A percentile compares a stretch with the other conserved stretches of the same genome.
Evolutionary conservation across 495 filamentous ascomycete genomes (phyloP).

Genomic region (Neurospora sp.): DNA sequence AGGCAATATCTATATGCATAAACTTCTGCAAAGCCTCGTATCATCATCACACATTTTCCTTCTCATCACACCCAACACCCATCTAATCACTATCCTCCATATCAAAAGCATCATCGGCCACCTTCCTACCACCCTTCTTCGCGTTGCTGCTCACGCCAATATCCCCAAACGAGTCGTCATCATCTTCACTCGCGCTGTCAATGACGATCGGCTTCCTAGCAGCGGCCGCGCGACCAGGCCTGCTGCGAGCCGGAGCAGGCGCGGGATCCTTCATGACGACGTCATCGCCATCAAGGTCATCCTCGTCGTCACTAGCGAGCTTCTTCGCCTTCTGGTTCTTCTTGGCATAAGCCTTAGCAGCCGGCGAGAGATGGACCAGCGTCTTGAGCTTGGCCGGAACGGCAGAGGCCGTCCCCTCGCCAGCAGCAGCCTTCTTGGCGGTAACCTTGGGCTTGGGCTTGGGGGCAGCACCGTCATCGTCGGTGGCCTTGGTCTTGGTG

Average conservation of each 20-base stretch:
- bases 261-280: conserved; percentile 24
- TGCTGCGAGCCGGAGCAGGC: conserved; percentile 29
- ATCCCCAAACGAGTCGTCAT: conserved; percentile 31
- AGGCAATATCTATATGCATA: background rate
- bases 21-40: background rate
- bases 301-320: conserved; percentile 27
- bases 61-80: background rate
- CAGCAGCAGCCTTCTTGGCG: conserved; percentile 20
- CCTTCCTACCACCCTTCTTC: conserved; percentile 21
- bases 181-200: conserved; percentile 23
- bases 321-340: conserved; percentile 51
- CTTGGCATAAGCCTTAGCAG: conserved; percentile 71
- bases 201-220: conserved; percentile 30
- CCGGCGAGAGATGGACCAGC: conserved; percentile 48
- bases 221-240: conserved; percentile 36
- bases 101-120: conserved; percentile 13
- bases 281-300: conserved; percentile 34
- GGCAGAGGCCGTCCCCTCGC: conserved; percentile 9
- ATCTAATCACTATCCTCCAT: conserved; percentile 18
- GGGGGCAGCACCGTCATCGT: conserved; percentile 12
- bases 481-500: conserved; percentile 39
- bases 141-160: conserved; percentile 22
- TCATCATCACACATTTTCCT: background rate
- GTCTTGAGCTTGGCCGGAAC: conserved; percentile 29
- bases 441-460: conserved; percentile 21